Percentiles rank a stretch among this genome's conserved stretches.
Evolutionary conservation across 805 yeast genomes (phyloP).

Genomic region (Yamadazyma tumulicola): DNA sequence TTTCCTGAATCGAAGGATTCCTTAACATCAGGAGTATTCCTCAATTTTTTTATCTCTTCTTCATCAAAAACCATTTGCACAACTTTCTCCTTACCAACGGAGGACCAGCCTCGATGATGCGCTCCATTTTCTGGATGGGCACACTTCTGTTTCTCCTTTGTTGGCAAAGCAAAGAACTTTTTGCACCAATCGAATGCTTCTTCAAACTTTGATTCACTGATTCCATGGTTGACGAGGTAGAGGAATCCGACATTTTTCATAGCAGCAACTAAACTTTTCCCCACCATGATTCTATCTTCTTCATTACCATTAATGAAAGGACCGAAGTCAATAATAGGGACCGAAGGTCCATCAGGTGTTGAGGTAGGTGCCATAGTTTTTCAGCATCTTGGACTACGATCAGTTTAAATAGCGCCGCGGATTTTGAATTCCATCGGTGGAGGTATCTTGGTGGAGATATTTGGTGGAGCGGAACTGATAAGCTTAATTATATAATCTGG

Average conservation of each 20-base stretch:
- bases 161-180: no score
- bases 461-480: no score
- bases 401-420: no score
- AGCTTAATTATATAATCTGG: no score
- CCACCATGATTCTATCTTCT: no score
- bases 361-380: no score
- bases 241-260: constrained; percentile 20
- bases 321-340: constrained; percentile 8
- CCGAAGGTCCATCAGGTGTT: neutral
- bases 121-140: constrained; percentile 17
- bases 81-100: constrained; percentile 18
- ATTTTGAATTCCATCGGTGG: no score
- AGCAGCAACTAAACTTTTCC: no score
- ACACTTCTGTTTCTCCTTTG: no score
- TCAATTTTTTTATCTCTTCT: constrained; percentile 20
- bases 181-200: constrained; percentile 19
- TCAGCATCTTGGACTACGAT: no score
- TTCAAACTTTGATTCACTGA: constrained; percentile 11
- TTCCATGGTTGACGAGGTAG: constrained; percentile 20
- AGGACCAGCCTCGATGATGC: constrained; percentile 19
- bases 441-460: no score
- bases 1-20: constrained; percentile 30
- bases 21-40: constrained; percentile 21
- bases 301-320: constrained; percentile 6
- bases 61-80: constrained; percentile 22